Conservation (phyloP, 2,329 filamentous ascomycete species). For the Tolypocladium pustulatum region DNA sequence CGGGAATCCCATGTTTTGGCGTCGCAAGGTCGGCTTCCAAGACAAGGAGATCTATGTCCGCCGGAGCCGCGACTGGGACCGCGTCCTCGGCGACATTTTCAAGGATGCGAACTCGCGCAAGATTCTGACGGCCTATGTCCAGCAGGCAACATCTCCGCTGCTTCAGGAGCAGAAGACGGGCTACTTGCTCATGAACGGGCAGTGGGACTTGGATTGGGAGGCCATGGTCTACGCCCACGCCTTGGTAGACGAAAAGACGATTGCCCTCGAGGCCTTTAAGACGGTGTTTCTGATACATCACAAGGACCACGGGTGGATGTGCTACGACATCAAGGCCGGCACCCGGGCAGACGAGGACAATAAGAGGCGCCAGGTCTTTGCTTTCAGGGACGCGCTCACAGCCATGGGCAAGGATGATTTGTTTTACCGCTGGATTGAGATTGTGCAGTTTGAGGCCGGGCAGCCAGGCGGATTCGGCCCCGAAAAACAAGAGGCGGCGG, state of each 20-base stretch:
- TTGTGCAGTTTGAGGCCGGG: slow-evolving; percentile 79
- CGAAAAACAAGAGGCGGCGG: slow-evolving; percentile 62
- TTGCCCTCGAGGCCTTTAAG: slow-evolving; percentile 56
- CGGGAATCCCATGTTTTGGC: slow-evolving; percentile 61
- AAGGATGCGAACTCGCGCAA: slow-evolving; percentile 39
- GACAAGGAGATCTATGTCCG: slow-evolving; percentile 73
- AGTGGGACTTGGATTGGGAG: slow-evolving; percentile 82
- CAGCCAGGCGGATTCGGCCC: slow-evolving; percentile 67
- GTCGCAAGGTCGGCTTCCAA: slow-evolving; percentile 65
- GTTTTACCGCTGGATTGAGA: slow-evolving; percentile 88
- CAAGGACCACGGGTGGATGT: slow-evolving; percentile 56
- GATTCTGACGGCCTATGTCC: slow-evolving; percentile 51
- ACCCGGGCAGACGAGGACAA: slow-evolving; percentile 46
- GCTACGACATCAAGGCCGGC: slow-evolving; percentile 47
- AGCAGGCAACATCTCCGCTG: slow-evolving; percentile 57
- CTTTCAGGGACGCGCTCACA: slow-evolving; percentile 66
- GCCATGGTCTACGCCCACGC: slow-evolving; percentile 66
- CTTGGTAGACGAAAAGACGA: slow-evolving; percentile 53
- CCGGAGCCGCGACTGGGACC: slow-evolving; percentile 64
- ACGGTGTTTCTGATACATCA: slow-evolving; percentile 60
- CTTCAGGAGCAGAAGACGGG: slow-evolving; percentile 70
- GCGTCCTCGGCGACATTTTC: slow-evolving; percentile 43
- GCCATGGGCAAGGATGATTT: slow-evolving; percentile 75
- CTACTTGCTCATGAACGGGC: slow-evolving; percentile 72
- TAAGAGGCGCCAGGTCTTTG: slow-evolving; percentile 62